Evolutionary conservation across 257 asterid genomes (phyloP).

Genomic region (Fraxinus quadrangulata): DNA sequence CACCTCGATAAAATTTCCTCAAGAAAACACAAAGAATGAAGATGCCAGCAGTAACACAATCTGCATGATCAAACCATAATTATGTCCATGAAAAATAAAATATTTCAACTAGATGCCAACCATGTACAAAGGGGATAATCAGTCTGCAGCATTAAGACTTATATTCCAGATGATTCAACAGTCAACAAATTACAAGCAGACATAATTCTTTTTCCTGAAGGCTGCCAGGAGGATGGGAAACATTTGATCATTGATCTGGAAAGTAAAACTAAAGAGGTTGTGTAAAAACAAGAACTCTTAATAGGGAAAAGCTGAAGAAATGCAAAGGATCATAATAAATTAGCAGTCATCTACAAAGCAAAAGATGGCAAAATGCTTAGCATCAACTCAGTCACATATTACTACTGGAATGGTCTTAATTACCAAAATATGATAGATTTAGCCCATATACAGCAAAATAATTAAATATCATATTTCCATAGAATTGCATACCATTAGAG

Average conservation of each 20-base stretch:
- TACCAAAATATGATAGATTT: not conserved
- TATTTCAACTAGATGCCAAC: not conserved
- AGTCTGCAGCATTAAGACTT: not conserved
- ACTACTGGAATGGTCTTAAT: not conserved
- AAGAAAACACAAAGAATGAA: not conserved
- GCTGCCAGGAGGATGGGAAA: not conserved
- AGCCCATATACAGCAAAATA: not conserved
- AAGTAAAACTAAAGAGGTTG: not conserved
- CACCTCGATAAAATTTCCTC: not conserved
- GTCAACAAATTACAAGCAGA: not conserved
- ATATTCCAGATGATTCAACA: not conserved
- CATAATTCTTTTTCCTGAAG: not conserved
- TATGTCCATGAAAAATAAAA: not conserved
- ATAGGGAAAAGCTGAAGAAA: not conserved
- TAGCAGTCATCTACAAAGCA: not conserved
- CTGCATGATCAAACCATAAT: not conserved
- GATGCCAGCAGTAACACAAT: not conserved
- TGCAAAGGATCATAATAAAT: not conserved
- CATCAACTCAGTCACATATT: not conserved
- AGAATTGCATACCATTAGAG: conserved; percentile 63
- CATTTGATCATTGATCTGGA: not conserved
- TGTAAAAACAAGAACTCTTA: not conserved
- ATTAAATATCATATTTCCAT: conserved; percentile 1
- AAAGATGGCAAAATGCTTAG: not conserved
- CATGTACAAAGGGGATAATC: not conserved